Evolutionary conservation across 331 rosid genomes (phyloP).

Genomic region (Erythrophleum ivorense): DNA sequence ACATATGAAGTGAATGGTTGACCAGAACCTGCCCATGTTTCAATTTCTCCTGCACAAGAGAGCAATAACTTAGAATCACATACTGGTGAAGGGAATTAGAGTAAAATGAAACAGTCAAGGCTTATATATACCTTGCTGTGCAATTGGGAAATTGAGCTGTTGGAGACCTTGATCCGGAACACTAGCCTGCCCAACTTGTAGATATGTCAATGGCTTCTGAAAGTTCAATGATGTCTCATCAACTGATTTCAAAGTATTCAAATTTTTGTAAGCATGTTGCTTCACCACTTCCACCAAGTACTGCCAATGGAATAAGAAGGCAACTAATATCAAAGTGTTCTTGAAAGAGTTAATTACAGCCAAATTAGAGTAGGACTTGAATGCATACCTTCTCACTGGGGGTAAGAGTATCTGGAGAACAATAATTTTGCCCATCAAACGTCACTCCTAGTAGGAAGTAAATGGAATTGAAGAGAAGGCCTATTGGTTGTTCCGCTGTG

Average conservation of each 20-base stretch:
- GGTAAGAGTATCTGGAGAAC: slow-evolving; percentile 37
- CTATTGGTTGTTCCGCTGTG: slow-evolving; percentile 28
- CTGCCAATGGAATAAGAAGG: slow-evolving; percentile 46
- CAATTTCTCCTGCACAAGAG: slow-evolving; percentile 33
- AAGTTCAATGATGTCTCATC: slow-evolving; percentile 38
- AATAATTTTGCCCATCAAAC: slow-evolving; percentile 36
- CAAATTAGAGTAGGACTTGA: background rate
- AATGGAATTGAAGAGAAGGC: slow-evolving; percentile 56
- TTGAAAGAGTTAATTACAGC: background rate
- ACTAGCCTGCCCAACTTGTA: slow-evolving; percentile 31
- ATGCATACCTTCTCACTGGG: slow-evolving; percentile 41
- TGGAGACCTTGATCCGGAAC: slow-evolving; percentile 45
- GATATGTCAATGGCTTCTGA: slow-evolving; percentile 36
- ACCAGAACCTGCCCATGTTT: background rate
- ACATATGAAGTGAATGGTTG: slow-evolving; percentile 32
- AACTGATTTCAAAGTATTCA: slow-evolving; percentile 28
- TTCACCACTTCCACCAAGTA: slow-evolving; percentile 50
- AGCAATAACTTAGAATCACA: slow-evolving; percentile 21
- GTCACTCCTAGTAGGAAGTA: slow-evolving; percentile 54
- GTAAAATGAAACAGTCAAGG: slow-evolving; percentile 9
- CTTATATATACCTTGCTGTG: slow-evolving; percentile 42
- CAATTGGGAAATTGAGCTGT: slow-evolving; percentile 22
- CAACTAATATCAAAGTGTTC: background rate
- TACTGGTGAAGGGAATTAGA: background rate
- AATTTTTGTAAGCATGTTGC: slow-evolving; percentile 51